Evolutionary conservation across 2,329 filamentous ascomycete species (phyloP).

Genomic region (Leptographium radiaticola): DNA sequence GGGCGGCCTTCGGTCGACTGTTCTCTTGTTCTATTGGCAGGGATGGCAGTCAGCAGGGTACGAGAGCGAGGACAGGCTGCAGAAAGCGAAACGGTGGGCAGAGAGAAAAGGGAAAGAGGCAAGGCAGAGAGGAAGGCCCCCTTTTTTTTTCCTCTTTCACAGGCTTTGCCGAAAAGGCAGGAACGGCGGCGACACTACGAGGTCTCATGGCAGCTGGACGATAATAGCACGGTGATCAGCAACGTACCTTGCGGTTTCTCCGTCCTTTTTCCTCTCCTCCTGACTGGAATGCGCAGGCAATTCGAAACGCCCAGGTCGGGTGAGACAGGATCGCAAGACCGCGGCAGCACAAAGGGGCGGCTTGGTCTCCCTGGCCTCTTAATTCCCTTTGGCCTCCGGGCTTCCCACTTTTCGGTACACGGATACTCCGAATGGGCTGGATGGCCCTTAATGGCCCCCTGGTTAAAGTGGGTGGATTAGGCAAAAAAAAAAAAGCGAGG

Average conservation of each 20-base stretch:
- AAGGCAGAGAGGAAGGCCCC: no score
- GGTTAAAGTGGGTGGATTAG: background rate
- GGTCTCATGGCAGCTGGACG: background rate
- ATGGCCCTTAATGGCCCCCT: background rate
- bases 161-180: no score
- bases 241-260: background rate
- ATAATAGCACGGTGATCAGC: background rate
- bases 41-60: background rate
- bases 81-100: no score
- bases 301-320: no score
- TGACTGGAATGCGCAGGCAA: no score
- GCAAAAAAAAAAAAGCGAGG: background rate
- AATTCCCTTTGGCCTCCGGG: no score
- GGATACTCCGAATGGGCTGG: background rate
- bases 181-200: background rate
- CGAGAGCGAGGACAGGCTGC: background rate
- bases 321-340: no score
- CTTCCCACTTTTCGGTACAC: background rate
- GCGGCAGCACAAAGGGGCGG: no score
- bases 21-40: conserved; percentile 1
- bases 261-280: background rate
- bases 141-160: no score
- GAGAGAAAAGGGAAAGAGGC: no score
- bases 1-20: background rate
- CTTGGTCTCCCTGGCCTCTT: no score